Conservation (phyloP, 345 rosid species). For the Arabis hirsuta region DNA sequence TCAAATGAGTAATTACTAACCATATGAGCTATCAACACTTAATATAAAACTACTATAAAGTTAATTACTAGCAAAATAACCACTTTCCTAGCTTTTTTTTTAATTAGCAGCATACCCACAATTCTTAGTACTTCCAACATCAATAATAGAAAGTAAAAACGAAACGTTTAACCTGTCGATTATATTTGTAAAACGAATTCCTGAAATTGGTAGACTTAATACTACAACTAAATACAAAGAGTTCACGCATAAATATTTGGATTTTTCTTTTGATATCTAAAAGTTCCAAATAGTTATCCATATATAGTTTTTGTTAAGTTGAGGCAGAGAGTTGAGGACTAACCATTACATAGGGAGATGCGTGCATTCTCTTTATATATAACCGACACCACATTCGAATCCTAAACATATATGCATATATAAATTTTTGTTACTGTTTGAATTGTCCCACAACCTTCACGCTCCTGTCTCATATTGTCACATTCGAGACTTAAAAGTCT, state of each 20-base stretch:
- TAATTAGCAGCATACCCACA: no score
- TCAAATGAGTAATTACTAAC: no score
- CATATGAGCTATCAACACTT: no score
- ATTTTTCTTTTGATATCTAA: neutral
- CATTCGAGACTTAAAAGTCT: neutral
- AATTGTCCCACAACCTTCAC: no score
- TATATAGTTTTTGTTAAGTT: neutral
- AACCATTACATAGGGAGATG: neutral
- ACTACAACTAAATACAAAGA: neutral
- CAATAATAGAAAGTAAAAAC: neutral
- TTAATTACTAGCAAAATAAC: constrained; percentile 15
- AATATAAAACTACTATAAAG: constrained; percentile 21
- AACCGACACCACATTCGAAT: neutral
- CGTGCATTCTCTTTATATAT: neutral
- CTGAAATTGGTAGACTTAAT: neutral
- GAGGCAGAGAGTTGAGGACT: no score
- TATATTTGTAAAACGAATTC: neutral
- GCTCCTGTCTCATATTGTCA: no score
- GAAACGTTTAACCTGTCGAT: neutral
- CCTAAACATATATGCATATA: neutral
- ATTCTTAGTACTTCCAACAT: neutral
- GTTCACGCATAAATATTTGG: neutral
- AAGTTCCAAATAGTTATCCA: neutral
- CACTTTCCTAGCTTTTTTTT: neutral
- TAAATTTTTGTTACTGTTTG: no score